These are phyloP conservation scores for Conticribra weissflogii DNA, from an alignment of 108 stramenopile genomes.

Conservation along the genomic window DNA sequence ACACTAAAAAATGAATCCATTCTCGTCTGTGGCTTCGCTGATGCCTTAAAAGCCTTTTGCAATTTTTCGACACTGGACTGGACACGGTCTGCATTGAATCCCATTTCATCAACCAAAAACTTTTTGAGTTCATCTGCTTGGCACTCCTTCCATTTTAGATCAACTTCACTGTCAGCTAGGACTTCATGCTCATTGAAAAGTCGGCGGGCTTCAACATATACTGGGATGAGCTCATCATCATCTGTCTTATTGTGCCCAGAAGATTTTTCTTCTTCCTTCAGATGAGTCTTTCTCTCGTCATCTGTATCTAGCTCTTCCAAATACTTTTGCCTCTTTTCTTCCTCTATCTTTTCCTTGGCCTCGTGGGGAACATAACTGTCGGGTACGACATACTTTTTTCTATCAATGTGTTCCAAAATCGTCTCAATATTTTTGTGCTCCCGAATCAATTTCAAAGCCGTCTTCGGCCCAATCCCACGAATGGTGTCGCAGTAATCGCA, in stretches of 20 bases:
- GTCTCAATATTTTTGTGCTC: slow-evolving; percentile 89
- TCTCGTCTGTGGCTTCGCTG: slow-evolving; percentile 80
- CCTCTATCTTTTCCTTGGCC: slow-evolving; percentile 40
- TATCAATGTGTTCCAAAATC: slow-evolving; percentile 76
- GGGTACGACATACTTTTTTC: slow-evolving; percentile 85
- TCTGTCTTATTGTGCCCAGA: slow-evolving; percentile 45
- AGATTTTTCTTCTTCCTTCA: slow-evolving; percentile 25
- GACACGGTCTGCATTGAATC: slow-evolving; percentile 95
- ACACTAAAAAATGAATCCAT: slow-evolving; percentile 93
- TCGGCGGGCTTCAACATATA: slow-evolving; percentile 81
- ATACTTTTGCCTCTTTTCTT: slow-evolving; percentile 45
- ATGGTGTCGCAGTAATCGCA: slow-evolving; percentile 99
- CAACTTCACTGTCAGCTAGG: slow-evolving; percentile 50
- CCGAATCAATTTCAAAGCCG: slow-evolving; percentile 91
- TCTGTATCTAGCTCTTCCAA: slow-evolving; percentile 50
- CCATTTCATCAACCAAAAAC: slow-evolving; percentile 92
- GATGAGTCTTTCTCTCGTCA: slow-evolving; percentile 20
- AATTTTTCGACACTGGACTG: slow-evolving; percentile 86
- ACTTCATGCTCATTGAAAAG: slow-evolving; percentile 92
- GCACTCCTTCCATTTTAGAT: slow-evolving; percentile 85
- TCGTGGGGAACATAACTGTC: slow-evolving; percentile 76
- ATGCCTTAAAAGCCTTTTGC: slow-evolving; percentile 79
- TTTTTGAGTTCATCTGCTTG: slow-evolving; percentile 75
- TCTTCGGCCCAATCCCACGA: slow-evolving; percentile 97
- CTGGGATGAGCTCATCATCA: slow-evolving; percentile 60